Percentiles rank a stretch among this genome's conserved stretches.
Evolutionary conservation across 2,329 filamentous ascomycete species (phyloP).

Genomic region (Lasiodiplodia hormozganensis): DNA sequence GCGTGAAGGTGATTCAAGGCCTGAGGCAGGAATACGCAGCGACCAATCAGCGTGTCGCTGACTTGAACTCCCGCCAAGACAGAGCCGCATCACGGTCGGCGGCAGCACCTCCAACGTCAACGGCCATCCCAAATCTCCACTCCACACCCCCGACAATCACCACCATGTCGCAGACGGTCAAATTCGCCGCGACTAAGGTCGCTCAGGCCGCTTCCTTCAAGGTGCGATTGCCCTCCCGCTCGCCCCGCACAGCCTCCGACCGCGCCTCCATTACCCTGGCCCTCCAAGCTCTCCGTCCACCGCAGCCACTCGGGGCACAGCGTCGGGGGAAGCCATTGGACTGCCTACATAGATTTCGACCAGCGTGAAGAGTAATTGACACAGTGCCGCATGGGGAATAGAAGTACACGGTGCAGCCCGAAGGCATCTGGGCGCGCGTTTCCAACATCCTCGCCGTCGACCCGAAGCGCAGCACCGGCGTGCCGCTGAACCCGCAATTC

Average conservation of each 20-base stretch:
- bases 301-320: background rate
- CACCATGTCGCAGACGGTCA: constrained; percentile 24
- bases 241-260: background rate
- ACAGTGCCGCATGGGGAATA: constrained; percentile 47
- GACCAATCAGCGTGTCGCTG: constrained; percentile 11
- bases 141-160: constrained; percentile 5
- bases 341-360: background rate
- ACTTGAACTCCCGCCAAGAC: constrained; percentile 22
- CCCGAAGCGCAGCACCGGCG: constrained; percentile 84
- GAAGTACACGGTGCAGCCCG: constrained; percentile 96
- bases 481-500: constrained; percentile 92
- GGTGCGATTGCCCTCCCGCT: constrained; percentile 12
- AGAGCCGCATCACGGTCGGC: constrained; percentile 24
- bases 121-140: constrained; percentile 24
- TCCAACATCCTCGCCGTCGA: constrained; percentile 82
- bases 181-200: constrained; percentile 16
- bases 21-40: background rate
- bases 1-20: background rate
- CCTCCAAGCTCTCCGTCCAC: constrained; percentile 3
- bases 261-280: background rate
- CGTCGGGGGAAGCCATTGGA: background rate
- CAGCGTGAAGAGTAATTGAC: constrained; percentile 1
- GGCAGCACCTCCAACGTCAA: constrained; percentile 9
- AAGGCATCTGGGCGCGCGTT: constrained; percentile 84
- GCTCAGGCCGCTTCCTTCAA: constrained; percentile 26